Evolutionary conservation across 1,284 basidiomycete species (phyloP), one percentile per base, ranked within the genome.

Genomic region (Boletellus deceptivus): DNA sequence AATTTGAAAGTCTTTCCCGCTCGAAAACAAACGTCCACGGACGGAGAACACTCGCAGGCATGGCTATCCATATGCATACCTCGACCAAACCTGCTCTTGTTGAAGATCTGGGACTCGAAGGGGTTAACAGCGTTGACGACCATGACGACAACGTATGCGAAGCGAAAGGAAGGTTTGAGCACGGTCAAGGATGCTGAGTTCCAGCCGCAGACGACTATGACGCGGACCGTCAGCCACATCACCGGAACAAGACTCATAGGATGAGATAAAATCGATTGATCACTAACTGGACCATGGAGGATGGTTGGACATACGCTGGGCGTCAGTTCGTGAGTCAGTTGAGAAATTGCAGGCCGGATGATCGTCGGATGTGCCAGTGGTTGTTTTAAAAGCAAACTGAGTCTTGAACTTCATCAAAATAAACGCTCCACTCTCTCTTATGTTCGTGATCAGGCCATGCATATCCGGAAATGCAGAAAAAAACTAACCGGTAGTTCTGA

Each of bases 141-240:
- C 60, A 61, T 64, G 43, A 37, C 17, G 50, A 33, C 33, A 33
- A 43, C 41, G 40, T 14, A 36, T 6, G 43, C 33, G 48, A 38
- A 25, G n/a, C 7, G 42, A 40, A 38, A 16, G 16, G 14, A 5
- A 18, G 3, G n/a, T 13, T 25, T 55, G 56, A 60, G 53, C 60
- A 53, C 10, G 39, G 16, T 31, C 25, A 45, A 24, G 13, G 13
- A 33, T 10, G 31, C 38, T 46, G 25, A 24, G 45, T 42, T 43
- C 49, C 59, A 58, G 59, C 45, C 57, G 46, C 50, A 41, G 20
- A 20, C 3, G n/a, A 43, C 49, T 43, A 20, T 37, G 37, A 50
- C 1, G 42, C 18, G 13, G 48, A 55, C 52, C 27, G 57, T 62
- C 53, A 64, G 59, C 59, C 61, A n/a, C 51, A 18, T 17, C 25